Evolutionary conservation across 306 rosid species (phyloP), one percentile per base, ranked within the genome.

Genomic region (Rosa chinensis): DNA sequence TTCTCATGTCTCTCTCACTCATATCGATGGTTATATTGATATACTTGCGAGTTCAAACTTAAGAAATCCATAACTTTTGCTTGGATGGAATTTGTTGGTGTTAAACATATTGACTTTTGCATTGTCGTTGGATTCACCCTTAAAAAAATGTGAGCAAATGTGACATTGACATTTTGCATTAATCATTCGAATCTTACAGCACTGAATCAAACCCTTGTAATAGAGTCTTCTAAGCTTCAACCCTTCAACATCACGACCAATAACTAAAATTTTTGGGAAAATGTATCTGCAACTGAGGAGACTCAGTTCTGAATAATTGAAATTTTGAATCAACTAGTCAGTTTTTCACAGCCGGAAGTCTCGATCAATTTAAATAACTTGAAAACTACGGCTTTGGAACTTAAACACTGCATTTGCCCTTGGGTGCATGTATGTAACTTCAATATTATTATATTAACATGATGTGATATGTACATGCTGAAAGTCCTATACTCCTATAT

Each of bases 21-120:
- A 37, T 84, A 58, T 78, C 89, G n/a, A 81, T 85, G 74, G 20
- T 86, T 71, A 71, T 89, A 49, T 81, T 86, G n/a, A n/a, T n/a
- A n/a, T 81, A 18, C 23, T 14, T 37, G 52, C 42, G 75, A 23
- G 56, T 32, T 73, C 28, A 35, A 18, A 9, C 21, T 8, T 14
- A 6, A 23, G 67, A 25, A 11, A 66, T 28, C 42, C 42, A 61
- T 11, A 10, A 2, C 3, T 37, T 32, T 64, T 35, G 70, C 44
- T 64, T 35, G 70, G 69, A 28, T 11, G 68, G 44, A 64, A 64
- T 14, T 32, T 64, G 6, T 64, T 64, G 70, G 70, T 64, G 21
- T 64, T 14, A 17, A 64, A 32, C 21, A 35, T 10, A 61, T 10
- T 1, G 66, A 23, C 37, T 61, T 61, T 25, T 5, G 35, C 37